A percentile compares a stretch with the other conserved stretches of the same genome.
phyloP scores from a whole-genome alignment of 176 grass and related monocot genomes.

The Rhynchospora tenuis region DNA sequence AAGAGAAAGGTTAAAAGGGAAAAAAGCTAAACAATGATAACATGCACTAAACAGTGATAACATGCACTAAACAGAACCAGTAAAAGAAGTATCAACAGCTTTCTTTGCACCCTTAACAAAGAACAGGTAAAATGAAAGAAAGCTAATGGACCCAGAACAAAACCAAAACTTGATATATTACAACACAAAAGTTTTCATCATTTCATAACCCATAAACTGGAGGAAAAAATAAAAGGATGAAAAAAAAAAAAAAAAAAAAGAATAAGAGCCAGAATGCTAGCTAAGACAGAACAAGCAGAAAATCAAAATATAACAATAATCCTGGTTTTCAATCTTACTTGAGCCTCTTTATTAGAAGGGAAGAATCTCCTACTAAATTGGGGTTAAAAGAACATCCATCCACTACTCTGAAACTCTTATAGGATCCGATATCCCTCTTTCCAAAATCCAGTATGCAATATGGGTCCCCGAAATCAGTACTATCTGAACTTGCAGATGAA shows the following conservation, averaged over 20 bases:
- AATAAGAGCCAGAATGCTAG: not conserved
- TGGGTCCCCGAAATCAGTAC: slow-evolving; percentile 56
- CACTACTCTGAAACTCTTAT: slow-evolving; percentile 48
- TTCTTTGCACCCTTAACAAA: not conserved
- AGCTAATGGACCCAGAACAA: not conserved
- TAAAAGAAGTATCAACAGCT: not conserved
- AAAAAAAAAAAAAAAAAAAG: no score
- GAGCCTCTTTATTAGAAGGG: slow-evolving; percentile 44
- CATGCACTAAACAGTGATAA: slow-evolving; percentile 8
- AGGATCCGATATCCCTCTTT: slow-evolving; percentile 64
- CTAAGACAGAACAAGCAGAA: not conserved
- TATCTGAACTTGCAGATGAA: slow-evolving; percentile 37
- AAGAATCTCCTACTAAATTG: slow-evolving; percentile 31
- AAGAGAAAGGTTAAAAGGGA: not conserved
- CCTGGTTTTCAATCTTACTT: slow-evolving; percentile 45
- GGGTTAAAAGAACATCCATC: slow-evolving; percentile 50
- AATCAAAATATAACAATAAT: not conserved
- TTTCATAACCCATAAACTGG: not conserved
- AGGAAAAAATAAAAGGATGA: not conserved
- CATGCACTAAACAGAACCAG: slow-evolving; percentile 7
- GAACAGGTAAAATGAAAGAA: not conserved
- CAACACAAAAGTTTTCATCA: not conserved
- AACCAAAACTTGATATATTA: not conserved
- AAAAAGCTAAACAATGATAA: not conserved
- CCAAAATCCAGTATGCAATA: slow-evolving; percentile 73